phyloP scores from a whole-genome alignment of 371 early-diverging fungal genomes.

The Mucor racemosus region DNA sequence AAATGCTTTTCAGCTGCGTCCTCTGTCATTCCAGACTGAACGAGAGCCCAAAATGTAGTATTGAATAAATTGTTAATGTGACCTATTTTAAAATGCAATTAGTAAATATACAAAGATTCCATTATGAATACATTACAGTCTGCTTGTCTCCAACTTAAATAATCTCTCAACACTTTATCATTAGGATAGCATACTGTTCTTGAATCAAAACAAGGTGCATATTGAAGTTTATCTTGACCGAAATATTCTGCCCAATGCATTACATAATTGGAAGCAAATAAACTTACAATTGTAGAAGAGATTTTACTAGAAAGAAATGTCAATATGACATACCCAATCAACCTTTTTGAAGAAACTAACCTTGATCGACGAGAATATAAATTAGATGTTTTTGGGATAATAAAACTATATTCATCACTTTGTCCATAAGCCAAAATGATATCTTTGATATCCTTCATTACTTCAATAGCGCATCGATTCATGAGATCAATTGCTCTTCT shows the following conservation, averaged over 20 bases:
- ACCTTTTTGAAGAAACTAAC: conserved; percentile 21
- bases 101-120: not conserved
- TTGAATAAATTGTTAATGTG: conserved; percentile 93
- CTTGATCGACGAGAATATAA: conserved; percentile 83
- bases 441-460: conserved; percentile 84
- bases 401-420: conserved; percentile 94
- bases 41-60: conserved; percentile 93
- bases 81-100: conserved; percentile 33
- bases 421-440: conserved; percentile 91
- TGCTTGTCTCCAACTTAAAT: conserved; percentile 94
- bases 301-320: conserved; percentile 68
- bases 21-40: conserved; percentile 65
- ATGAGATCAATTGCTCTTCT: conserved; percentile 81
- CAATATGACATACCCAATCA: not conserved
- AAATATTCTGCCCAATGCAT: conserved; percentile 84
- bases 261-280: conserved; percentile 88
- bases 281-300: conserved; percentile 78
- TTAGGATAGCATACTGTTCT: conserved; percentile 89
- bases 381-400: conserved; percentile 66
- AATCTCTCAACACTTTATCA: conserved; percentile 82
- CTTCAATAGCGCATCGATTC: conserved; percentile 80
- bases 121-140: conserved; percentile 66
- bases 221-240: conserved; percentile 61
- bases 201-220: conserved; percentile 92
- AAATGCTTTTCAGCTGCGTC: conserved; percentile 71